phyloP scores from a whole-genome alignment of 371 early-diverging fungal species.

The Smittium culicis region DNA sequence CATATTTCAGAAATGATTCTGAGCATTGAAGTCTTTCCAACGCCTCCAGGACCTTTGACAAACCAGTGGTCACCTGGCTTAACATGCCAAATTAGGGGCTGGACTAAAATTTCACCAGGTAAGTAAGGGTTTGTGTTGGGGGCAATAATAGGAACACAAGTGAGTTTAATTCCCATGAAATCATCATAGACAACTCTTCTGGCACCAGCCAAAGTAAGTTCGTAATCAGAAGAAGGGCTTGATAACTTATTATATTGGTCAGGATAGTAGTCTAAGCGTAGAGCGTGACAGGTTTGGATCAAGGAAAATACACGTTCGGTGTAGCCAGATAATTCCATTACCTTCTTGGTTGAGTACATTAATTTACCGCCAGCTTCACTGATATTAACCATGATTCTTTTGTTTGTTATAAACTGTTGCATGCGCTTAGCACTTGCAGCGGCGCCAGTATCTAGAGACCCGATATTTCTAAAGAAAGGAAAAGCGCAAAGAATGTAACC shows the following conservation, averaged over 20 bases:
- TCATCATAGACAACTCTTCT: slow-evolving; percentile 37
- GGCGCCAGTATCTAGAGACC: slow-evolving; percentile 36
- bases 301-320: slow-evolving; percentile 68
- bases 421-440: slow-evolving; percentile 54
- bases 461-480: slow-evolving; percentile 55
- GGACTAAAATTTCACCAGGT: slow-evolving; percentile 74
- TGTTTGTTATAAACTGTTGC: slow-evolving; percentile 79
- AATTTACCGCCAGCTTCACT: slow-evolving; percentile 75
- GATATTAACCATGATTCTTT: slow-evolving; percentile 69
- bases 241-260: slow-evolving; percentile 1
- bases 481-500: slow-evolving; percentile 67
- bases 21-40: slow-evolving; percentile 78
- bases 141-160: slow-evolving; percentile 74
- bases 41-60: slow-evolving; percentile 91
- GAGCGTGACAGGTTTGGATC: slow-evolving; percentile 56
- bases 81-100: slow-evolving; percentile 67
- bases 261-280: slow-evolving; percentile 54
- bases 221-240: slow-evolving; percentile 3
- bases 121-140: slow-evolving; percentile 58
- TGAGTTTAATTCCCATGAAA: slow-evolving; percentile 56
- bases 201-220: slow-evolving; percentile 29
- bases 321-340: slow-evolving; percentile 80
- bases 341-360: slow-evolving; percentile 64
- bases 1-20: slow-evolving; percentile 83
- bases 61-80: slow-evolving; percentile 72